Base-by-base conservation (phyloP, 2,329 filamentous ascomycete species). In the Xylariaceae sp. region DNA sequence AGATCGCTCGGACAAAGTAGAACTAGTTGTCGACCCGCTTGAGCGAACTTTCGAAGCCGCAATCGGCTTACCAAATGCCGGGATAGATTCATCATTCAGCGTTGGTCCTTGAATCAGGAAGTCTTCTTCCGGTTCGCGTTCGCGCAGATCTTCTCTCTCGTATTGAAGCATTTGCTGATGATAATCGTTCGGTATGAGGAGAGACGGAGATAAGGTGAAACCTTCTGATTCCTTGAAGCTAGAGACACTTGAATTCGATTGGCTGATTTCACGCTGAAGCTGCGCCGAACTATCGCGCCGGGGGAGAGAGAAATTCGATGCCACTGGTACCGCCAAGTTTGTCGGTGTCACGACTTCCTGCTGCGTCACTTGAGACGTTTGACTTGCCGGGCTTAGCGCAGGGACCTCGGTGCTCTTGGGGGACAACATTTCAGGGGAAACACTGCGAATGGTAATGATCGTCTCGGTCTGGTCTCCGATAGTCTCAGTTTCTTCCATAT, bases 111-210 rank as follows among this genome's bases (percentile, higher is more conserved):
- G 60, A 20, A 62, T 62, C 14, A 62, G 51, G 41, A 57, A 67
- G 10, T 70, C 68, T 14, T 71, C 67, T 45, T 73, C 71, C 21
- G 74, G 70, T 20, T 68, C 65, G 12, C 70, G 65, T 19, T 73
- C 70, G 46, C 63, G 60, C n/a, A 66, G 59, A 26, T 70, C 65
- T 10, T 64, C 63, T 48, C 60, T 55, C 51, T 78, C 77, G 40
- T 73, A 72, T 12, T 71, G 66, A 41, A 80, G 68, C 75, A 85
- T 81, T 62, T 85, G 78, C 58, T 81, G 77, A 50, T 82, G 78
- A 62, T 81, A 85, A 49, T 88, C 85, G 45, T 75, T 71, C 12
- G 85, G 84, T 50, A 88, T 85, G 48, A 88, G 75, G n/a, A 88
- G 75, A 2, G 82, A 82, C 0, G 85, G 85, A 7, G 85, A 87